Evolutionary conservation across 441 rosid genomes (phyloP).

Genomic region (Raphanus hybrid): DNA sequence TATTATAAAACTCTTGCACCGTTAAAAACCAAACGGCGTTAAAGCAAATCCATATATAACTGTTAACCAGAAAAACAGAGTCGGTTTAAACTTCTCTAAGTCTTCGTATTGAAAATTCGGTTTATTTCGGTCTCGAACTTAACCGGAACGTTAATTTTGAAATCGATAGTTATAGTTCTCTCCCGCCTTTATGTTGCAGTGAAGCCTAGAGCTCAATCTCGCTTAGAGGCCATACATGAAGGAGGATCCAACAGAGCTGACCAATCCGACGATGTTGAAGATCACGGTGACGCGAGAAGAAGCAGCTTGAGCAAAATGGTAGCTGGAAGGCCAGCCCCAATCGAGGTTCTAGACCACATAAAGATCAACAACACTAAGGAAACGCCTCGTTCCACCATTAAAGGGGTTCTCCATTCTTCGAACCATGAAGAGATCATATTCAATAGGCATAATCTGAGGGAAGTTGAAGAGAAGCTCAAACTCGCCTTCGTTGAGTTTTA

Average conservation of each 20-base stretch:
- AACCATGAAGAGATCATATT: constrained; percentile 47
- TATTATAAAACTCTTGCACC: not conserved
- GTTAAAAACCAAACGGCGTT: not conserved
- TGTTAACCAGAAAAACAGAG: not conserved
- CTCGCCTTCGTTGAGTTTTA: constrained; percentile 65
- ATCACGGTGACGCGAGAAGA: constrained; percentile 22
- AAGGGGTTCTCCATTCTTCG: constrained; percentile 48
- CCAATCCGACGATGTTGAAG: constrained; percentile 23
- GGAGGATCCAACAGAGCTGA: constrained; percentile 39
- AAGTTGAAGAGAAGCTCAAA: constrained; percentile 62
- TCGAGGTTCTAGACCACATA: constrained; percentile 55
- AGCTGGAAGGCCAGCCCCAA: constrained; percentile 52
- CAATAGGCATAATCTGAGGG: constrained; percentile 57
- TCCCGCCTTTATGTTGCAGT: constrained; percentile 7
- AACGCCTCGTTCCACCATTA: constrained; percentile 75
- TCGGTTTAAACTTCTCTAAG: not conserved
- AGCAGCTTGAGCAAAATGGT: constrained; percentile 13
- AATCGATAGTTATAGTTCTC: not conserved
- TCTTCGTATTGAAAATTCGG: too few relatives aligned
- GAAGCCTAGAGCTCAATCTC: constrained; percentile 25
- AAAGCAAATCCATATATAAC: not conserved
- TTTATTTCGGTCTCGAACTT: too few relatives aligned
- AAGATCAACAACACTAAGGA: constrained; percentile 54
- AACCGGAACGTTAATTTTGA: not conserved
- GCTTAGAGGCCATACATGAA: constrained; percentile 58